Evolutionary conservation across 2,329 filamentous ascomycete species (phyloP).

Genomic region (Fusarium algeriense): DNA sequence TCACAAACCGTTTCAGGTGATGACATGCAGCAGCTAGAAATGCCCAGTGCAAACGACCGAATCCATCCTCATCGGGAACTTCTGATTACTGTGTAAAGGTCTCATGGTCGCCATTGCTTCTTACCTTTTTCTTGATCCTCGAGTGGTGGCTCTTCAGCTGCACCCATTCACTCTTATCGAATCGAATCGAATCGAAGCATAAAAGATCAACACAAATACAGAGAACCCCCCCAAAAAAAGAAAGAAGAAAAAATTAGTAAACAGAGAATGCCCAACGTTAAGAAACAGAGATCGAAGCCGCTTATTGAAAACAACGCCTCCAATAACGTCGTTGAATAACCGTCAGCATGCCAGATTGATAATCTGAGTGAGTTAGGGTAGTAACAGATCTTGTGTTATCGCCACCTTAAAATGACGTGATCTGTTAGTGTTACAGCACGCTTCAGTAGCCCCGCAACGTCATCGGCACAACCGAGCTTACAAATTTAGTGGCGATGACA

Average conservation of each 20-base stretch:
- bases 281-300: not conserved
- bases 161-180: not conserved
- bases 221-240: too few relatives aligned
- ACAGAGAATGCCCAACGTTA: not conserved
- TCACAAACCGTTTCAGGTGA: fast-evolving
- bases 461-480: conserved; percentile 15
- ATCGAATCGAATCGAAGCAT: not conserved
- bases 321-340: not conserved
- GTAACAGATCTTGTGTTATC: not conserved
- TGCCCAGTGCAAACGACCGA: not conserved
- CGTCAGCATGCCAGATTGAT: not conserved
- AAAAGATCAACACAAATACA: not conserved
- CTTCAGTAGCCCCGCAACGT: conserved; percentile 16
- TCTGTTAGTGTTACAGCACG: conserved; percentile 1
- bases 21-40: fast-evolving
- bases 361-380: not conserved
- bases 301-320: not conserved
- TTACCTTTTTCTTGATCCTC: too few relatives aligned
- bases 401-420: fast-evolving
- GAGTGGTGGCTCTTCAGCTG: too few relatives aligned
- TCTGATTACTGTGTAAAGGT: too few relatives aligned
- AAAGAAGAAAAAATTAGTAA: not conserved
- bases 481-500: conserved; percentile 28
- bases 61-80: too few relatives aligned
- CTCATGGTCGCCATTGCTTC: too few relatives aligned